phyloP scores from a whole-genome alignment of 176 grass and related monocot species.

The Hyparrhenia diplandra region DNA sequence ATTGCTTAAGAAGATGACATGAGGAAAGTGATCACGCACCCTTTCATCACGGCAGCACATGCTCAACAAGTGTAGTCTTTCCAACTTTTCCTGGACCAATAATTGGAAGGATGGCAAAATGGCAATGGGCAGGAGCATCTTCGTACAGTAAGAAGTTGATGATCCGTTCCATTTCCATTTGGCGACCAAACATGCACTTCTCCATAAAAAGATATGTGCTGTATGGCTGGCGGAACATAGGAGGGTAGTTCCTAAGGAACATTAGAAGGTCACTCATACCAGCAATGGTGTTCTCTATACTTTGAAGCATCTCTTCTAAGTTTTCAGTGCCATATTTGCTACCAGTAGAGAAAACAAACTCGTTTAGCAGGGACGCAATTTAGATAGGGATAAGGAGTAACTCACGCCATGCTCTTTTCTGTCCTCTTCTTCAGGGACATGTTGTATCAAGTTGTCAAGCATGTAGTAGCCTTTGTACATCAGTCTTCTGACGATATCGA shows the following conservation, averaged over 20 bases:
- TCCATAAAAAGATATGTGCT: not conserved
- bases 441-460: not conserved
- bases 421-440: not conserved
- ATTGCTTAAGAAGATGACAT: not conserved
- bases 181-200: constrained; percentile 18
- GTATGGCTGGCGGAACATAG: constrained; percentile 2
- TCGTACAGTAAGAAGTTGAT: not conserved
- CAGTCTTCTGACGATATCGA: not conserved
- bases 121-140: not conserved
- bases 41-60: not conserved
- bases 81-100: constrained; percentile 20
- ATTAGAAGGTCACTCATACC: constrained; percentile 13
- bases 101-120: not conserved
- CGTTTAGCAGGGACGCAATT: not conserved
- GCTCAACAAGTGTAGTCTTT: constrained; percentile 13
- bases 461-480: not conserved
- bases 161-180: not conserved
- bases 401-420: not conserved
- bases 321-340: not conserved
- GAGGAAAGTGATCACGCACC: not conserved
- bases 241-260: not conserved
- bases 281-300: not conserved
- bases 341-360: too few species aligned
- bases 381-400: not conserved
- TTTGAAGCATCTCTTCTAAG: not conserved